phyloP scores from a whole-genome alignment of 371 early-diverging fungal species.

The Batkoa obscura region DNA sequence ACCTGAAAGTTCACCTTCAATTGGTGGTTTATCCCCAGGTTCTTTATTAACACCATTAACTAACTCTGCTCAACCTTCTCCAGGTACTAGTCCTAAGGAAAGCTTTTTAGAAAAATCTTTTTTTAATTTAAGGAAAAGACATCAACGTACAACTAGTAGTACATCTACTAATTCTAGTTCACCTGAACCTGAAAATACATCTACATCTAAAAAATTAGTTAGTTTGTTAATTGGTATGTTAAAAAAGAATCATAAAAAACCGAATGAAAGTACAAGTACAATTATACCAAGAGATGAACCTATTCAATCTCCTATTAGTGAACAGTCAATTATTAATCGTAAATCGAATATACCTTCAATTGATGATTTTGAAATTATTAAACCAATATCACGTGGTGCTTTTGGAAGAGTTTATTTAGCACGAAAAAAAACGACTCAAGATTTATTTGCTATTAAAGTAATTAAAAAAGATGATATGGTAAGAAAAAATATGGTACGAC shows the following conservation, averaged over 20 bases:
- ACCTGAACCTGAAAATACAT: neutral
- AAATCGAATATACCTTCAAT: constrained; percentile 16
- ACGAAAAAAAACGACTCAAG: constrained; percentile 64
- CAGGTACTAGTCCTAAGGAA: constrained; percentile 3
- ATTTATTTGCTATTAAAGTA: constrained; percentile 79
- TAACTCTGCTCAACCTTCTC: neutral
- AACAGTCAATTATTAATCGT: neutral
- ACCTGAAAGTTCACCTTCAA: neutral
- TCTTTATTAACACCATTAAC: neutral
- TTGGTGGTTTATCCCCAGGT: neutral
- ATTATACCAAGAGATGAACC: neutral
- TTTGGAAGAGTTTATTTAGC: constrained; percentile 81
- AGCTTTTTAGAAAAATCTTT: constrained; percentile 3
- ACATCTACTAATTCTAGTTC: neutral
- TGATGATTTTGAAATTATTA: constrained; percentile 81
- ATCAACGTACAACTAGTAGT: neutral
- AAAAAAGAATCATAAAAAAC: neutral
- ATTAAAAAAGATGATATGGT: constrained; percentile 78
- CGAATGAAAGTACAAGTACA: neutral
- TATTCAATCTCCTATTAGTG: neutral
- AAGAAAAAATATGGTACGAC: constrained; percentile 78
- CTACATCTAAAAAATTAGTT: neutral
- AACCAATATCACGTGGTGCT: constrained; percentile 81
- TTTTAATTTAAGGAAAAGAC: neutral
- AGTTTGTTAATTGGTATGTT: constrained; percentile 4